Evolutionary conservation across 1,284 basidiomycete genomes (phyloP), one percentile per base, ranked within the genome.

Genomic region (Sanghuangporus baumii): DNA sequence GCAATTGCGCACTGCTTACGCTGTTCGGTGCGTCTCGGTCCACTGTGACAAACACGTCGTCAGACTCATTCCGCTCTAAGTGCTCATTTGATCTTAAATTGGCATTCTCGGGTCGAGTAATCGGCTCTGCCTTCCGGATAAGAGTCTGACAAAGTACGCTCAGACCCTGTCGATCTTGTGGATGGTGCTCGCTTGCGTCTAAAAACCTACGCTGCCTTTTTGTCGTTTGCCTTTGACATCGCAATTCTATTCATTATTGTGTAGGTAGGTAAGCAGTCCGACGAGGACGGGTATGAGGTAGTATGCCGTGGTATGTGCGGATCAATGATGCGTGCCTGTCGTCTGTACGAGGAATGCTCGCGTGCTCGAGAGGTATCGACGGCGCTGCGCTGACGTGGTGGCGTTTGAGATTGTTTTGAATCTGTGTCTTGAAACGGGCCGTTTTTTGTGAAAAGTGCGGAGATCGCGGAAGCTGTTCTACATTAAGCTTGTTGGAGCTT

Each of bases 321-420:
- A 34, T 37, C 52, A 14, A 26, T 52, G 23, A 26, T 52, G 31
- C 18, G 52, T 54, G 34, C 36, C 14, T 11, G 51, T 37, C 16
- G 26, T 48, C 47, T 48, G 47, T 18, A 16, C 18, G 6, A 31
- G 26, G 26, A 31, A 31, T n/a, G 43, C 43, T 46, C 43, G 43
- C 16, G 43, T n/a, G 43, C 43, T 46, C 43, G 43, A 20, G 16
- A n/a, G 12, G 1, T 31, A 31, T 31, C 5, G 26, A 31, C 26
- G 14, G 47, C 14, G 16, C n/a, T 3, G n/a, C 23, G 16, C 20
- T 14, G 52, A n/a, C 52, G 52, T 54, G 9, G 52, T 54, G 52
- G 52, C 52, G 52, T 37, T 54, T 54, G 52, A 37, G 52, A n/a
- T 2, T 37, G 52, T 37, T 54, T 54, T 54, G 48, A 51, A 51